phyloP scores from a whole-genome alignment of 2,329 filamentous ascomycete genomes.

The Calcarisporium arbuscula region DNA sequence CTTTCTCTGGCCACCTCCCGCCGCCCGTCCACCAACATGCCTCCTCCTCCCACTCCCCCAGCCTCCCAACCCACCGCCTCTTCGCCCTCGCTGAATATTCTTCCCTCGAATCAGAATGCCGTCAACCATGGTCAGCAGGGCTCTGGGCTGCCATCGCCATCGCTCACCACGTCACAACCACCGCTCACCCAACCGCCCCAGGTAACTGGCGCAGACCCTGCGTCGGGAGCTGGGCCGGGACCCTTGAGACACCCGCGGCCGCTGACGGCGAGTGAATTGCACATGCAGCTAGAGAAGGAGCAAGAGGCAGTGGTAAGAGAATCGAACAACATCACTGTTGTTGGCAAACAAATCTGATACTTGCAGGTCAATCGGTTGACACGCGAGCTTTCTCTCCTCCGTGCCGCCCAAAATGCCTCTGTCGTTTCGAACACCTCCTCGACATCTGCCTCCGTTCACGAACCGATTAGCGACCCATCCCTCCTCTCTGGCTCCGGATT shows the following conservation, averaged over 20 bases:
- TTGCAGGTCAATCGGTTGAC: slow-evolving; percentile 82
- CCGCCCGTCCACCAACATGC: slow-evolving; percentile 33
- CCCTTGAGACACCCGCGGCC: slow-evolving; percentile 82
- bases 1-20: slow-evolving; percentile 35
- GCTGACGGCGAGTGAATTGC: slow-evolving; percentile 81
- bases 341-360: neutral
- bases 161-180: slow-evolving; percentile 10
- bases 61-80: slow-evolving; percentile 29
- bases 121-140: slow-evolving; percentile 32
- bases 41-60: slow-evolving; percentile 29
- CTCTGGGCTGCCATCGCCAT: slow-evolving; percentile 22
- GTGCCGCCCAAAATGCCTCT: slow-evolving; percentile 61
- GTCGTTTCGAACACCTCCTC: slow-evolving; percentile 62
- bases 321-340: neutral
- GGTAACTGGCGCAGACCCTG: slow-evolving; percentile 39
- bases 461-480: slow-evolving; percentile 41
- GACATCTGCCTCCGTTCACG: slow-evolving; percentile 46
- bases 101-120: slow-evolving; percentile 49
- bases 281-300: slow-evolving; percentile 86
- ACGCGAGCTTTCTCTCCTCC: slow-evolving; percentile 79
- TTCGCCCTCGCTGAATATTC: slow-evolving; percentile 46
- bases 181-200: slow-evolving; percentile 25
- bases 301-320: slow-evolving; percentile 79
- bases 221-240: slow-evolving; percentile 49
- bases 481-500: slow-evolving; percentile 52